phyloP scores from a whole-genome alignment of 441 rosid genomes.

The Cnidoscolus chayamansa region DNA sequence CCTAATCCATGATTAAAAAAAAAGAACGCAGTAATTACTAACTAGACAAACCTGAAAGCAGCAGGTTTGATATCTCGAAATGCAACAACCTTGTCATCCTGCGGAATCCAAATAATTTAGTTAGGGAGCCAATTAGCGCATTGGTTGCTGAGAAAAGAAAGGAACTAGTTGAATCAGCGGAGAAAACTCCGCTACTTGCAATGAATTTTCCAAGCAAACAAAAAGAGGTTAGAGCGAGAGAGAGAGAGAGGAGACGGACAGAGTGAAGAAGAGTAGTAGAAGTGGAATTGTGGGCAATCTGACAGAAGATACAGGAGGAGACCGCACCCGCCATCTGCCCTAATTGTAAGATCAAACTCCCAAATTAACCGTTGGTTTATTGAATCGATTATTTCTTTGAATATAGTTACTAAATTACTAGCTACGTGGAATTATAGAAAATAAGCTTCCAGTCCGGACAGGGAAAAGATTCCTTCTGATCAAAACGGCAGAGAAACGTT shows the following conservation, averaged over 20 bases:
- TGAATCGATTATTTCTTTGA: too few species aligned
- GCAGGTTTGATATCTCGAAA: slow-evolving; percentile 86
- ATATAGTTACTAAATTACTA: too few species aligned
- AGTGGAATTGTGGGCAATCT: slow-evolving; percentile 49
- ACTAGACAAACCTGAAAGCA: slow-evolving; percentile 57
- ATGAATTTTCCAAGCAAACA: slow-evolving; percentile 14
- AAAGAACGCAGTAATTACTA: not conserved
- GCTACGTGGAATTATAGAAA: too few species aligned
- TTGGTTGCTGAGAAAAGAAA: slow-evolving; percentile 14
- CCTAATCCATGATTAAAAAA: not conserved
- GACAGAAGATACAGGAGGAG: slow-evolving; percentile 68
- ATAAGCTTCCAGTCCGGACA: too few species aligned
- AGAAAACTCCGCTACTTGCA: not conserved
- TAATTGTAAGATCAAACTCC: not conserved
- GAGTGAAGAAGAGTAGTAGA: slow-evolving; percentile 59
- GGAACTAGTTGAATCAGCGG: slow-evolving; percentile 5
- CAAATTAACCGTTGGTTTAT: too few species aligned
- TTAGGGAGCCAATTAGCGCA: slow-evolving; percentile 5
- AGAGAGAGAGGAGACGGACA: slow-evolving; percentile 50
- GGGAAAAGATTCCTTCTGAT: too few species aligned
- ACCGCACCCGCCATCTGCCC: slow-evolving; percentile 57
- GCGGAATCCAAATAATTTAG: slow-evolving; percentile 23
- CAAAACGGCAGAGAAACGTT: too few species aligned
- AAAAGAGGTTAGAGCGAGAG: slow-evolving; percentile 15
- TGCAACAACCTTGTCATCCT: slow-evolving; percentile 84